These are phyloP conservation scores for Penicillium lividum DNA, from an alignment of 495 filamentous ascomycete species.

Conservation along the genomic window DNA sequence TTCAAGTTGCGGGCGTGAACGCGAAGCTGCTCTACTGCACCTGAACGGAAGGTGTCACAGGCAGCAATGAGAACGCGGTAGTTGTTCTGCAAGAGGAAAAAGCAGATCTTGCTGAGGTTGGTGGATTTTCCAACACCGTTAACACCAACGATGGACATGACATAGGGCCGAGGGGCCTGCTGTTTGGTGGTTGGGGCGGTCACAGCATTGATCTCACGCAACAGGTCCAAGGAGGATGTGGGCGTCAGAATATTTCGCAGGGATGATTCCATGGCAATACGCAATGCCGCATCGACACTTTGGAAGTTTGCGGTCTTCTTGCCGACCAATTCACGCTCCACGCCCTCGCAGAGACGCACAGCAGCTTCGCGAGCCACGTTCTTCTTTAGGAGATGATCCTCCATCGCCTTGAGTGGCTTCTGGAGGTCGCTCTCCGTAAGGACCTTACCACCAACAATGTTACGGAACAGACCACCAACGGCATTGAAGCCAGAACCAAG, in stretches of 20 bases:
- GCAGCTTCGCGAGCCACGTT: conserved; percentile 96
- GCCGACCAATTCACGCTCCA: conserved; percentile 84
- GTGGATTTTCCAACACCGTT: conserved; percentile 98
- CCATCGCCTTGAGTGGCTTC: conserved; percentile 92
- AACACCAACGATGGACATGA: conserved; percentile 96
- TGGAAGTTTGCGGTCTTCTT: conserved; percentile 93
- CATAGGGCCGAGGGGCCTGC: conserved; percentile 74
- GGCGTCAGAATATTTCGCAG: conserved; percentile 93
- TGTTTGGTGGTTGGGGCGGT: conserved; percentile 56
- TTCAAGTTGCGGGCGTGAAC: conserved; percentile 90
- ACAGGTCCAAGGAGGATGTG: conserved; percentile 88
- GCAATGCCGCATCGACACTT: conserved; percentile 81
- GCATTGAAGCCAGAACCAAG: conserved; percentile 76
- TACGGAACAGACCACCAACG: conserved; percentile 84
- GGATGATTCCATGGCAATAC: conserved; percentile 82
- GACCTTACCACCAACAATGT: conserved; percentile 90
- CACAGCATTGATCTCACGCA: conserved; percentile 86
- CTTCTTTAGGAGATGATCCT: conserved; percentile 91
- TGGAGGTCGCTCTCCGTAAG: conserved; percentile 84
- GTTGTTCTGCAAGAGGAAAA: conserved; percentile 95
- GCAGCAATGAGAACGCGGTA: conserved; percentile 94
- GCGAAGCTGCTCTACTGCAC: conserved; percentile 93
- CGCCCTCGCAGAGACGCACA: conserved; percentile 84
- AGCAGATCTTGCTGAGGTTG: conserved; percentile 94
- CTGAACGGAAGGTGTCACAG: conserved; percentile 96